These are phyloP conservation scores for Cercospora citrullina DNA, from an alignment of 2,329 filamentous ascomycete species.

Conservation along the genomic window DNA sequence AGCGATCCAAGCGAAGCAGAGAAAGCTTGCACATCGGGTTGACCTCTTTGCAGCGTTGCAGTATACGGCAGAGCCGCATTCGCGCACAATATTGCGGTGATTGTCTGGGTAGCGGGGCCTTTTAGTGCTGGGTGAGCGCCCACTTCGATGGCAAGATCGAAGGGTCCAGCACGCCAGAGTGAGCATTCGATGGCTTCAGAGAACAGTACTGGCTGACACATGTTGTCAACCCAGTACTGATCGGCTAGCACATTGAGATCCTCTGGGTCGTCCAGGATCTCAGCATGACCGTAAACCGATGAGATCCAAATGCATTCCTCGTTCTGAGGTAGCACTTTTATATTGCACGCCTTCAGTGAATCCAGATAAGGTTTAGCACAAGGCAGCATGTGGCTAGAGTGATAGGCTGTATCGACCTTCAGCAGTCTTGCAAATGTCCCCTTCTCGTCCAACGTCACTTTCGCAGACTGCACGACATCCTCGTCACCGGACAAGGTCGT, in stretches of 20 bases:
- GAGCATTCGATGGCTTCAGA: constrained; percentile 43
- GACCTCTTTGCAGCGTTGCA: constrained; percentile 28
- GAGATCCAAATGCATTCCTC: constrained; percentile 30
- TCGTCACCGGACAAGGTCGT: constrained; percentile 50
- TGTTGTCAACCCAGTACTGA: constrained; percentile 51
- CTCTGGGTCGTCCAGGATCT: constrained; percentile 22
- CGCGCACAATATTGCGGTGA: constrained; percentile 30
- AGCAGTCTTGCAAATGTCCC: constrained; percentile 45
- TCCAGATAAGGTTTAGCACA: constrained; percentile 25
- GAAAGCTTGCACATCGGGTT: constrained; percentile 33
- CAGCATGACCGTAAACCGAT: constrained; percentile 27
- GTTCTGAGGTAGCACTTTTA: constrained; percentile 18
- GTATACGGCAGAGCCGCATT: constrained; percentile 19
- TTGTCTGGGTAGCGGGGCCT: constrained; percentile 42
- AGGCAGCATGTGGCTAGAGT: constrained; percentile 43
- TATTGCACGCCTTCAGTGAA: constrained; percentile 19
- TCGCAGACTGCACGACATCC: constrained; percentile 39
- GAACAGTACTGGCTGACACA: constrained; percentile 49
- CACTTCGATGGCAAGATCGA: constrained; percentile 48
- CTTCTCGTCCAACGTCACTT: constrained; percentile 37
- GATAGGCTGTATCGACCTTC: constrained; percentile 48
- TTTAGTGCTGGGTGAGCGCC: constrained; percentile 51
- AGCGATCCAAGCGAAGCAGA: constrained; percentile 23
- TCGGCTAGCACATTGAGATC: constrained; percentile 25
- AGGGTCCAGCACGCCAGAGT: constrained; percentile 25